Evolutionary conservation across 805 yeast species (phyloP).

Genomic region (Wickerhamiella spandovensis): DNA sequence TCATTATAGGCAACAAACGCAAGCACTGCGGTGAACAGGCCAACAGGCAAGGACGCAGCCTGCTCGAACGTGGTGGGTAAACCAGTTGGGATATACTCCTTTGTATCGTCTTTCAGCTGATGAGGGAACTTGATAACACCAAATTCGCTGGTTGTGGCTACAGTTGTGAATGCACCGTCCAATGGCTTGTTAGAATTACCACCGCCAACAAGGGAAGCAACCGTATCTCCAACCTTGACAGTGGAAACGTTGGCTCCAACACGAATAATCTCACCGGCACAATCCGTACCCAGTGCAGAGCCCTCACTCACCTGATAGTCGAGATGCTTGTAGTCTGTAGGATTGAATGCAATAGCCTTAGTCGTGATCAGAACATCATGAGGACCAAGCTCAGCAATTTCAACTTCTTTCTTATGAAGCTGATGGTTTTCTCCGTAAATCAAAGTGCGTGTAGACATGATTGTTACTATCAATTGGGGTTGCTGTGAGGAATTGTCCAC

Average conservation of each 20-base stretch:
- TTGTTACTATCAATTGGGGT: not conserved
- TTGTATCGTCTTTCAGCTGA: slow-evolving; percentile 30
- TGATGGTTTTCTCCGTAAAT: slow-evolving; percentile 9
- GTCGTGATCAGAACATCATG: slow-evolving; percentile 69
- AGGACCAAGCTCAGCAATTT: slow-evolving; percentile 31
- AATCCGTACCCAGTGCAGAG: slow-evolving; percentile 78
- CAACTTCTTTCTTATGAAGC: slow-evolving; percentile 9
- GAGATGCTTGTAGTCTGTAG: slow-evolving; percentile 68
- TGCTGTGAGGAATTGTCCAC: not conserved
- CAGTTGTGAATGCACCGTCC: slow-evolving; percentile 86
- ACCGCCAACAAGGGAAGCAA: slow-evolving; percentile 56
- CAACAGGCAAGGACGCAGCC: slow-evolving; percentile 44
- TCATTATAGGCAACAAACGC: slow-evolving; percentile 23
- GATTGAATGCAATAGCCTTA: slow-evolving; percentile 85
- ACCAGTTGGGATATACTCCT: slow-evolving; percentile 26
- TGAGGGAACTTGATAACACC: slow-evolving; percentile 69
- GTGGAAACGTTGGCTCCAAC: slow-evolving; percentile 55
- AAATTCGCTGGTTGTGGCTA: slow-evolving; percentile 75
- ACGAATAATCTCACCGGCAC: slow-evolving; percentile 55
- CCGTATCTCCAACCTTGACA: slow-evolving; percentile 65
- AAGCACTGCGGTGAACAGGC: slow-evolving; percentile 36
- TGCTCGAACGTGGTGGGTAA: slow-evolving; percentile 42
- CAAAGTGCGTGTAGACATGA: slow-evolving; percentile 3
- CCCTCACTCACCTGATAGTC: slow-evolving; percentile 78
- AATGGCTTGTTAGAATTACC: slow-evolving; percentile 73